Percentiles rank a stretch among this genome's conserved stretches.
These are phyloP conservation scores for Blastocystis sp. DNA, from an alignment of 352 stramenopile genomes.

Conservation along the genomic window DNA sequence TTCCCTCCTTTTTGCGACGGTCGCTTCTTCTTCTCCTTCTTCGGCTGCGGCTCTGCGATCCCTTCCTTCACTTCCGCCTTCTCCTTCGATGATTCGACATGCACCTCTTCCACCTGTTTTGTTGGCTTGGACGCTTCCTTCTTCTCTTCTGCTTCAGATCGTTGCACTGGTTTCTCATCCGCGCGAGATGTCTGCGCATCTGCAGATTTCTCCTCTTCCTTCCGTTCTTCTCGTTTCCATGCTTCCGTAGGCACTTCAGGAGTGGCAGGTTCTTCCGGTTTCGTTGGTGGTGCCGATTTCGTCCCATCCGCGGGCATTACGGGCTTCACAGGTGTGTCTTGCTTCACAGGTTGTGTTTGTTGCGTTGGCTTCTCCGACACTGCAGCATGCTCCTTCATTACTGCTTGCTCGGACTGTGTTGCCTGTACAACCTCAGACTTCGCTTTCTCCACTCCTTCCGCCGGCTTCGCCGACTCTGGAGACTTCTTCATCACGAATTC, in stretches of 20 bases:
- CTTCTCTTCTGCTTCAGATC: too few species aligned
- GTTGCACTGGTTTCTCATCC: too few species aligned
- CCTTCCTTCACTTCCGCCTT: background rate
- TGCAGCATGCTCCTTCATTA: background rate
- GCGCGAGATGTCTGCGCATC: too few species aligned
- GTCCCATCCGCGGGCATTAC: background rate
- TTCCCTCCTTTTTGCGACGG: background rate
- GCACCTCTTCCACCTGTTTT: background rate
- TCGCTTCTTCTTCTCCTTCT: background rate
- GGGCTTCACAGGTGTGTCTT: background rate
- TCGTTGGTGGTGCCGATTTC: background rate
- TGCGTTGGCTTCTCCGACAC: background rate
- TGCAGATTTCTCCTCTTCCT: background rate
- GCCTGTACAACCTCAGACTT: background rate
- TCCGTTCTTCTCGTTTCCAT: constrained; percentile 9
- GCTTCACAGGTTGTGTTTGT: background rate
- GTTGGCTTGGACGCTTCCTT: background rate
- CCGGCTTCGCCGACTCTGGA: background rate
- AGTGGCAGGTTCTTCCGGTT: background rate
- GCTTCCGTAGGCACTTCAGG: constrained; percentile 2
- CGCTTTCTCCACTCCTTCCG: constrained; percentile 16
- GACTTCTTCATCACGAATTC: background rate
- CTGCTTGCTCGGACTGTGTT: background rate
- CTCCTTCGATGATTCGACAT: background rate
- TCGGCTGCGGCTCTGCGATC: background rate